These are phyloP conservation scores for Didymella lethalis DNA, from an alignment of 2,329 filamentous ascomycete species.

Conservation along the genomic window DNA sequence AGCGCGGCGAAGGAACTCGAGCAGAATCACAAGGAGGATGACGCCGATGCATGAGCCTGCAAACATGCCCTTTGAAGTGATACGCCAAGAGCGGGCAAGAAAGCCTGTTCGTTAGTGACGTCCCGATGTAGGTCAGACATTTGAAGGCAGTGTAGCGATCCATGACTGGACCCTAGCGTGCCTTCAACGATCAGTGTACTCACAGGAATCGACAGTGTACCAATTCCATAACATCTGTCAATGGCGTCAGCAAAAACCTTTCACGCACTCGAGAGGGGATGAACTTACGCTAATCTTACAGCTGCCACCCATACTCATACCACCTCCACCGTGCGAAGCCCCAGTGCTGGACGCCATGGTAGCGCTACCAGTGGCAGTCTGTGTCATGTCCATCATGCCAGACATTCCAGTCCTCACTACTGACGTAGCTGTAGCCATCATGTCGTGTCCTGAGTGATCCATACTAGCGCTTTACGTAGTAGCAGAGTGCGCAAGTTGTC, in stretches of 20 bases:
- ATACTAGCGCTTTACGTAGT: constrained; percentile 9
- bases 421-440: constrained; percentile 9
- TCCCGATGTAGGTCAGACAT: no score
- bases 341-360: constrained; percentile 33
- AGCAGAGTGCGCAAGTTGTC: neutral
- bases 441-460: constrained; percentile 22
- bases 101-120: constrained; percentile 57
- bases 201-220: constrained; percentile 72
- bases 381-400: constrained; percentile 22
- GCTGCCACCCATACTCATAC: constrained; percentile 35
- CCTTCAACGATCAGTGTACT: constrained; percentile 6
- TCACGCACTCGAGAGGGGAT: neutral
- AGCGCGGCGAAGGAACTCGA: constrained; percentile 75
- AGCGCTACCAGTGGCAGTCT: constrained; percentile 29
- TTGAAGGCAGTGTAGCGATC: neutral
- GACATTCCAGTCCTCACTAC: constrained; percentile 27
- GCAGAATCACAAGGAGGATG: constrained; percentile 72
- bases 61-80: constrained; percentile 74
- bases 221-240: constrained; percentile 78
- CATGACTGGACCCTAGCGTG: neutral
- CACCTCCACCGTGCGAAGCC: constrained; percentile 28
- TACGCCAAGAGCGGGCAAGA: constrained; percentile 74
- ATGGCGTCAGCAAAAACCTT: neutral
- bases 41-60: constrained; percentile 83
- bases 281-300: constrained; percentile 46